These are phyloP conservation scores for Monosporascus sp. DNA, from an alignment of 2,329 filamentous ascomycete genomes.

Conservation along the genomic window DNA sequence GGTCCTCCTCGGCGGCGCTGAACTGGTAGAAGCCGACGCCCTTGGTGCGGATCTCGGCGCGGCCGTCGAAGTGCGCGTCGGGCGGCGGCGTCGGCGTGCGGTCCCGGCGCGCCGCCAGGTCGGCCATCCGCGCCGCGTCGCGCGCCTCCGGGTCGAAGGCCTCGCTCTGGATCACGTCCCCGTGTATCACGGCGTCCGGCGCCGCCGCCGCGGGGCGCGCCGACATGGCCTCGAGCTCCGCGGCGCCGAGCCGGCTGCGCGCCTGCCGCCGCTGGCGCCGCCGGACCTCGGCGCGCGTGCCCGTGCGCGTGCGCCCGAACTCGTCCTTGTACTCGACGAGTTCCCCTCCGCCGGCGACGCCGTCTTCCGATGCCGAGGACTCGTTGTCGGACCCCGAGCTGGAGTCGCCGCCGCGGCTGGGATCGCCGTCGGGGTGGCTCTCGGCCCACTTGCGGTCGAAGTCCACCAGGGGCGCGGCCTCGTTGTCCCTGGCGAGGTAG, in stretches of 20 bases:
- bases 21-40: conserved; percentile 93
- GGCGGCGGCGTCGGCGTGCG: conserved; percentile 74
- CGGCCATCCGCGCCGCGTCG: conserved; percentile 61
- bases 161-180: conserved; percentile 75
- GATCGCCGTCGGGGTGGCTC: conserved; percentile 45
- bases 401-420: conserved; percentile 19
- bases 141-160: conserved; percentile 76
- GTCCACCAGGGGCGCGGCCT: conserved; percentile 70
- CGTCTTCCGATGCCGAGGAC: conserved; percentile 31
- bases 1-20: conserved; percentile 64
- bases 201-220: conserved; percentile 48
- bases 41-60: conserved; percentile 76
- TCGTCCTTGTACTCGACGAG: conserved; percentile 88
- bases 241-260: conserved; percentile 48
- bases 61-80: conserved; percentile 79
- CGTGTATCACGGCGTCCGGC: conserved; percentile 72
- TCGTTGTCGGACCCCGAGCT: conserved; percentile 59
- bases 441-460: conserved; percentile 97
- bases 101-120: conserved; percentile 73
- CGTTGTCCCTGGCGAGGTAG: conserved; percentile 62
- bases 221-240: conserved; percentile 63
- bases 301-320: conserved; percentile 75
- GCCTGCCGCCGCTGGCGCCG: conserved; percentile 53
- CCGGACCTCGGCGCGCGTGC: conserved; percentile 64
- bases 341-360: conserved; percentile 44